Evolutionary conservation across 73 alveolate species (phyloP), one percentile per base, ranked within the genome.

Genomic region (Paramecium primaurelia): DNA sequence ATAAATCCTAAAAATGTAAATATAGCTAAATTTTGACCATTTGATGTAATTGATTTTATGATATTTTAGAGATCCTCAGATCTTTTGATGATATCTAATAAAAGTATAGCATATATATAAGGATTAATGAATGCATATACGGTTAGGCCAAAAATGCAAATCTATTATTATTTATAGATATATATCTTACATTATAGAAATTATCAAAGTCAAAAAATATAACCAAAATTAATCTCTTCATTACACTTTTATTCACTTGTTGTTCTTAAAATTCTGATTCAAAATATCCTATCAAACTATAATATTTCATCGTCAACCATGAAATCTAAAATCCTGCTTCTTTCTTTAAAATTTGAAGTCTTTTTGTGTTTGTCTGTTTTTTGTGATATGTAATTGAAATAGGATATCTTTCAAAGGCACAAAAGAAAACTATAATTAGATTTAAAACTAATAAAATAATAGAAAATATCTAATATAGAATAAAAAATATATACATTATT

Each of bases 391-490:
- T 89, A 10, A 89, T 89, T 6, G 94, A 89, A n/a, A 89, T 89
- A 42, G 86, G 86, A 45, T 58, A 89, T 89, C 94, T 89, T 71
- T 89, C 94, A 20, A 89, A 16, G 30, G 92, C 94, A 89, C 94
- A 89, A 89, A 89, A 89, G 32, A 89, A 26, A 3, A 89, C 71
- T 7, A 89, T 83, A 44, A 71, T 34, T 71, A 71, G 18, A 40
- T 77, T 71, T 44, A 89, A 47, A 28, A 89, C 26, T 30, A 89
- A 83, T 32, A 71, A 49, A 0, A 89, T 28, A 3, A 89, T 71
- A 0, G 94, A 54, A 22, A 89, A 47, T 14, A 40, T 64, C 86
- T 71, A 71, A 11, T 36, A 59, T 25, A 86, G 25, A 10, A 64
- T 87, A 54, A 71, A 28, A 26, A 80, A 77, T 80, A 2, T 8